A percentile compares a stretch with the other conserved stretches of the same genome.
Conservation (phyloP, 805 yeast genomes). For the Yamadazyma phyllophila region DNA sequence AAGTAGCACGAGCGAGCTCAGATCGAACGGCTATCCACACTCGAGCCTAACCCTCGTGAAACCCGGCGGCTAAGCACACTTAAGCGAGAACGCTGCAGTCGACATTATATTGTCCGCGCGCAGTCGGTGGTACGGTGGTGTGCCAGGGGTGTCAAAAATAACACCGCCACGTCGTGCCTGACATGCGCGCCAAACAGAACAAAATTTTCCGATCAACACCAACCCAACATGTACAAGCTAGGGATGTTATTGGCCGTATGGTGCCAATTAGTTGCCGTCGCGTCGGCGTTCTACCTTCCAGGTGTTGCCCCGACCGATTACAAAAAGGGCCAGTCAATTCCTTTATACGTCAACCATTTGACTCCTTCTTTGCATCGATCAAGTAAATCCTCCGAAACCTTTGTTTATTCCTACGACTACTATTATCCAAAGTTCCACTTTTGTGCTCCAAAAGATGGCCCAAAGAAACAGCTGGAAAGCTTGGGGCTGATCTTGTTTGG, state of each 20-base stretch:
- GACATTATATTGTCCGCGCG: too few relatives aligned
- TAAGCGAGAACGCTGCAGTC: too few relatives aligned
- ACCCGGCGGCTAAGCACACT: too few relatives aligned
- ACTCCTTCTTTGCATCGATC: slow-evolving; percentile 65
- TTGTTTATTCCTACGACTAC: slow-evolving; percentile 74
- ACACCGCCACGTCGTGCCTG: too few relatives aligned
- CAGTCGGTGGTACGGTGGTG: too few relatives aligned
- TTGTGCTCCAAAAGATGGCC: slow-evolving; percentile 71
- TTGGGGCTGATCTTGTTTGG: slow-evolving; percentile 93
- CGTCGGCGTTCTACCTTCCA: slow-evolving; percentile 77
- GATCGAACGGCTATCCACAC: too few relatives aligned
- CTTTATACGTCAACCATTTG: slow-evolving; percentile 83
- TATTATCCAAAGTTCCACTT: slow-evolving; percentile 82
- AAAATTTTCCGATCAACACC: slow-evolving; percentile 1
- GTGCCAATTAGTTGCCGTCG: slow-evolving; percentile 1
- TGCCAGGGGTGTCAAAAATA: too few relatives aligned
- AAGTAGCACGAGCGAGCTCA: too few relatives aligned
- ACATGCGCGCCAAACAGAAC: background rate
- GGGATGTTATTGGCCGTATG: slow-evolving; percentile 3
- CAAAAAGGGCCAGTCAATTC: slow-evolving; percentile 65
- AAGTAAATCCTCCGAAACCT: slow-evolving; percentile 42
- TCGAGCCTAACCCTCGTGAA: too few relatives aligned
- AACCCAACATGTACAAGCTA: background rate
- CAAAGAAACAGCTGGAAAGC: slow-evolving; percentile 76
- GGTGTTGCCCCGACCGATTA: slow-evolving; percentile 96